Conservation (phyloP, 257 asterid species). For the Scutellaria barbata region DNA sequence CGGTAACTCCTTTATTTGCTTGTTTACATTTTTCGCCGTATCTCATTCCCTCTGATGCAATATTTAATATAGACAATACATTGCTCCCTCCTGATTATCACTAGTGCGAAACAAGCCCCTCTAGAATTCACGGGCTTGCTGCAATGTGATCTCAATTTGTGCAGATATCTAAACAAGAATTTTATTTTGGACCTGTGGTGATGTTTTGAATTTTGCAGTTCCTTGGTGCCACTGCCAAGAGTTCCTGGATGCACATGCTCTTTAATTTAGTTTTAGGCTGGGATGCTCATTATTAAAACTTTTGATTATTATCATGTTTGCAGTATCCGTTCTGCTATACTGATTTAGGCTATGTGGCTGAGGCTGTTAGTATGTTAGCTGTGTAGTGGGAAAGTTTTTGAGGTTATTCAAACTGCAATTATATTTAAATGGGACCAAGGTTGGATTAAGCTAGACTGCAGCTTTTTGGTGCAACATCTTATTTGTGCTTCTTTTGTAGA, state of each 20-base stretch:
- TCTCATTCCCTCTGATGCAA: constrained; percentile 16
- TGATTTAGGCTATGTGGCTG: constrained; percentile 22
- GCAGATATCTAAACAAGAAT: background rate
- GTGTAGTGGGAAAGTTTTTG: background rate
- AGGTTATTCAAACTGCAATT: background rate
- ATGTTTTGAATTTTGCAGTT: background rate
- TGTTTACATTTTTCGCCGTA: constrained; percentile 1
- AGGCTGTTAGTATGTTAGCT: background rate
- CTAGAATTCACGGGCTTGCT: background rate
- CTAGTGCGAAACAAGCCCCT: background rate
- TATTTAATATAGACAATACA: constrained; percentile 10
- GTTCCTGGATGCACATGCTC: background rate
- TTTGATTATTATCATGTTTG: background rate
- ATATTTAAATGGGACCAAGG: background rate
- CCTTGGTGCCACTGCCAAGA: background rate
- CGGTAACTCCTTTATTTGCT: constrained; percentile 58
- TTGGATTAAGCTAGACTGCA: constrained; percentile 18
- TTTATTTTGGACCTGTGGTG: background rate
- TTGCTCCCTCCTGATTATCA: constrained; percentile 1
- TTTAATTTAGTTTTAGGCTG: background rate
- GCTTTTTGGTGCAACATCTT: constrained; percentile 25
- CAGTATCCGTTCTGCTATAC: background rate
- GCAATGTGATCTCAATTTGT: background rate
- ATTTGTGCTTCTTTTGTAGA: constrained; percentile 12
- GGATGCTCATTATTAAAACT: background rate